phyloP scores from a whole-genome alignment of 257 asterid species.

The Nicotiana knightiana region DNA sequence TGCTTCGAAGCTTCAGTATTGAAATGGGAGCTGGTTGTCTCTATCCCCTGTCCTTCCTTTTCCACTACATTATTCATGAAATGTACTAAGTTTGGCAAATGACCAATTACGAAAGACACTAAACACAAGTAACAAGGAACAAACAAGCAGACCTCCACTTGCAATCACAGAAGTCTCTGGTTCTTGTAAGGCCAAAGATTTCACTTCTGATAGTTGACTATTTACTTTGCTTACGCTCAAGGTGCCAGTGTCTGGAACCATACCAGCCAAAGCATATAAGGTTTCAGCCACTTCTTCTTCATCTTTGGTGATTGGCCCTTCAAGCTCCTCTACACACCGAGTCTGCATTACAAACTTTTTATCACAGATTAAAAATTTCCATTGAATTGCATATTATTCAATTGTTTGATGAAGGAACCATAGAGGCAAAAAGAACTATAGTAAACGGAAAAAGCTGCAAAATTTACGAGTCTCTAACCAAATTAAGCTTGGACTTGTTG shows the following conservation, averaged over 20 bases:
- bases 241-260: conserved; percentile 35
- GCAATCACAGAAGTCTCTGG: conserved; percentile 23
- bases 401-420: background rate
- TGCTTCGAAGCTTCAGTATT: conserved; percentile 16
- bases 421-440: background rate
- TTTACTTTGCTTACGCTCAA: conserved; percentile 9
- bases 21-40: conserved; percentile 18
- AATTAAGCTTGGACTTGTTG: conserved; percentile 45
- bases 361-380: no score
- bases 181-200: conserved; percentile 22
- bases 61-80: conserved; percentile 18
- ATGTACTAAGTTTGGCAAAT: conserved; percentile 6
- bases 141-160: conserved; percentile 31
- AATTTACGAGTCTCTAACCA: conserved; percentile 29
- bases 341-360: conserved; percentile 21
- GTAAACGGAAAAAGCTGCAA: background rate
- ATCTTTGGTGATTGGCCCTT: conserved; percentile 49
- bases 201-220: conserved; percentile 30
- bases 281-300: conserved; percentile 94
- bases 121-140: background rate
- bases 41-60: conserved; percentile 15
- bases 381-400: background rate
- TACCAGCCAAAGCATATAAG: conserved; percentile 55
- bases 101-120: background rate
- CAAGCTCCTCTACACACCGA: conserved; percentile 1